Evolutionary conservation across 345 rosid species (phyloP).

Genomic region (Noccaea caerulescens): DNA sequence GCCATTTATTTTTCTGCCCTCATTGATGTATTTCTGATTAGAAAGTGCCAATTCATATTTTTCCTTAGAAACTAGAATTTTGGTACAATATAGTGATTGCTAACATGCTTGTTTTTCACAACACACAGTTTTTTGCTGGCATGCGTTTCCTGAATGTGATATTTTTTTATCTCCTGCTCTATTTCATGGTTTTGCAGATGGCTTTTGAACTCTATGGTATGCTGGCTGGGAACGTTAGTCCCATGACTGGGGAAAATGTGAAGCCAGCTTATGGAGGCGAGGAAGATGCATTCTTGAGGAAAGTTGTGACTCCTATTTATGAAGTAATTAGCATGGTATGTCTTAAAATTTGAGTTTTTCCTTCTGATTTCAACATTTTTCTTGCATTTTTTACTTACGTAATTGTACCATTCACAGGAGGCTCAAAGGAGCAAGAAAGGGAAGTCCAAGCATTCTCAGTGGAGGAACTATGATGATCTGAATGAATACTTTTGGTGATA

Average conservation of each 20-base stretch:
- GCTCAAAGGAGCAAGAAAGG: slow-evolving; percentile 82
- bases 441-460: slow-evolving; percentile 95
- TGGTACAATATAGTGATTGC: not conserved
- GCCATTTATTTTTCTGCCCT: not conserved
- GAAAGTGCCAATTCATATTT: not conserved
- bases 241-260: slow-evolving; percentile 96
- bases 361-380: slow-evolving; percentile 16
- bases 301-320: slow-evolving; percentile 94
- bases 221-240: slow-evolving; percentile 98
- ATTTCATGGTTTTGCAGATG: slow-evolving; percentile 59
- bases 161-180: not conserved
- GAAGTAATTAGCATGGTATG: slow-evolving; percentile 76
- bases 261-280: slow-evolving; percentile 98
- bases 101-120: not conserved
- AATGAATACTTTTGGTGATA: slow-evolving; percentile 95
- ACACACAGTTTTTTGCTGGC: not conserved
- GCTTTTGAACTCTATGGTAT: slow-evolving; percentile 97
- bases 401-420: slow-evolving; percentile 63
- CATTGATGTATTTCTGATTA: slow-evolving; percentile 15
- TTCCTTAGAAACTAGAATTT: not conserved
- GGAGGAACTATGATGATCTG: slow-evolving; percentile 99
- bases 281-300: slow-evolving; percentile 90
- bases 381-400: slow-evolving; percentile 4
- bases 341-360: slow-evolving; percentile 2
- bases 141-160: not conserved